Evolutionary conservation across 2,329 filamentous ascomycete species (phyloP), one percentile per base, ranked within the genome.

Genomic region (Polytolypa hystricis): DNA sequence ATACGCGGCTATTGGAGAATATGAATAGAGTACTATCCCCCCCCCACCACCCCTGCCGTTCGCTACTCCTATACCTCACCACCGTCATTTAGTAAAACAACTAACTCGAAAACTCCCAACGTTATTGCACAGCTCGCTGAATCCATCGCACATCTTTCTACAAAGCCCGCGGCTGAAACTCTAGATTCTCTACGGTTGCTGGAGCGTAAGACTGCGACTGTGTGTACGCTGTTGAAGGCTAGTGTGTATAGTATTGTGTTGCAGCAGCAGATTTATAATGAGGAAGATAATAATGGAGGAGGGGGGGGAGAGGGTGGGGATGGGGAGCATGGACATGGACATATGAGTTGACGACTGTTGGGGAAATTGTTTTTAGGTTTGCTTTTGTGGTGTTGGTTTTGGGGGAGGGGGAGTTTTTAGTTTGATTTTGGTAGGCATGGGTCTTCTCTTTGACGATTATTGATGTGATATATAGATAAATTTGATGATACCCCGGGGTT

Each of bases 161-260:
- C 74, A 74, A 50, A 67, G 71, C 51, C 79, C 83, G 44, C 79
- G 74, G 82, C 87, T 0, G 80, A 84, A 15, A 80, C 81, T 5
- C 56, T 67, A 7, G 84, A 98, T 58, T 81, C 84, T 6, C 69
- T 98, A 49, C 71, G 91, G 37, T 79, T 87, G 29, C 69, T 98
- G 37, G 91, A 98, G 68, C 73, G 91, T 50, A 95, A 96, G 69
- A 95, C 89, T 29, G 86, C 85, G 48, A 69, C 94, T 37, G 89
- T 95, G 15, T 96, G 93, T 61, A 98, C 91, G 44, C 64, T 96
- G 56, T 72, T 98, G 56, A 98, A 98, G 68, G 89, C 91, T 12
- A 96, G 89, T 60, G 91, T 98, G 45, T 98, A 98, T 66, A 93
- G 84, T 56, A 98, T 98, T 66, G 87, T 98, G 43, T 61, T 98